Evolutionary conservation across 257 asterid species (phyloP), one percentile per base, ranked within the genome.

Genomic region (Phtheirospermum japonicum): DNA sequence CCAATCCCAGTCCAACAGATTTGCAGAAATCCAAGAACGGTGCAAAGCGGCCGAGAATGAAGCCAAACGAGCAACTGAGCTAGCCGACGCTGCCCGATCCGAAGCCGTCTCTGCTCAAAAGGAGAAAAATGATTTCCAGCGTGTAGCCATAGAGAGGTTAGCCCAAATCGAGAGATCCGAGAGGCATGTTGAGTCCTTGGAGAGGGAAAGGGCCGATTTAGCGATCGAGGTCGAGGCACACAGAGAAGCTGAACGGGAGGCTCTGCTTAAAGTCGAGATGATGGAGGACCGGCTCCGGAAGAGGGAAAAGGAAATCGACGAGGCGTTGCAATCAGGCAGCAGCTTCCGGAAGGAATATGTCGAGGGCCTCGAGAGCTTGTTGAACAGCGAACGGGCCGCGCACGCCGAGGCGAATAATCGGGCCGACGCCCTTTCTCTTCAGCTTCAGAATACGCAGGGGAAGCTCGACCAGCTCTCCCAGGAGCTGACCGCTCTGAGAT

Each of bases 21-120:
- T 87, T 52, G 97, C 75, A 71, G 97, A 93, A 60, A 76, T 87
- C 36, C 85, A 87, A 57, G 89, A 85, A 74, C 78, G 99, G 76
- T 87, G 93, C 73, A 89, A 81, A 74, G 69, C 74, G 19, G 96
- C 99, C 14, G 99, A 93, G 70, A 82, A 63, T 60, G 94, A 89
- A 57, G 90, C 95, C 12, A 87, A 85, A 73, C 80, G 97, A 66
- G 93, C 90, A 0, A 93, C 84, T 8, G 93, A 90, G 43, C 42
- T 90, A 74, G 99, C 99, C 67, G 99, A 89, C 70, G 75, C 76
- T 74, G 99, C 96, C 50, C 81, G 99, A 75, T 85, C 85, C 0
- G 96, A 87, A 79, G 97, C 99, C 28, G 94, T 77, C 72, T 64
- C 82, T 6, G 95, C 97, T 33, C 94, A 85, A 73, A 85, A 78